phyloP scores from a whole-genome alignment of 108 stramenopile genomes.

The Bacterosira constricta region DNA sequence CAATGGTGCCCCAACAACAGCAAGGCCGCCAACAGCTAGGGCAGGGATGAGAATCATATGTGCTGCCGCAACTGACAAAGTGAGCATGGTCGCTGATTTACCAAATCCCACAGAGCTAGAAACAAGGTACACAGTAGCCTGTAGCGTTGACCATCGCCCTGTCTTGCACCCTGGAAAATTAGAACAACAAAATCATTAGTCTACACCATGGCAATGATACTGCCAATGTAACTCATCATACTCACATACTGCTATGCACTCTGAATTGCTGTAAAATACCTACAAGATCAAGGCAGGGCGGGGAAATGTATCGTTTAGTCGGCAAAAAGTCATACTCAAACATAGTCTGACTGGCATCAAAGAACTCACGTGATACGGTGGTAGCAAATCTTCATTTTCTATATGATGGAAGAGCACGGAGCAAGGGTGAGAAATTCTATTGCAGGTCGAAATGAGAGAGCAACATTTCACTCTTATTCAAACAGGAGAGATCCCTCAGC shows the following conservation, averaged over 20 bases:
- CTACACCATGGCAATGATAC: slow-evolving; percentile 63
- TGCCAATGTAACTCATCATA: slow-evolving; percentile 56
- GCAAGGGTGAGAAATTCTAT: no score
- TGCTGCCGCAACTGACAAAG: slow-evolving; percentile 45
- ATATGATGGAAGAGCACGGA: no score
- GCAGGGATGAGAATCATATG: slow-evolving; percentile 47
- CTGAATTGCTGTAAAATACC: slow-evolving; percentile 50
- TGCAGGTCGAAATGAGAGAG: no score
- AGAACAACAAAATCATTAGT: slow-evolving; percentile 34
- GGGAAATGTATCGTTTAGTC: no score
- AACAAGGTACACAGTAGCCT: slow-evolving; percentile 51
- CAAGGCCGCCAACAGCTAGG: slow-evolving; percentile 44
- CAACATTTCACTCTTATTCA: no score
- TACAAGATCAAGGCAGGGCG: neutral
- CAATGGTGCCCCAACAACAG: slow-evolving; percentile 43
- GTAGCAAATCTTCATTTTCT: slow-evolving; percentile 51
- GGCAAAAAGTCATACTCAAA: no score
- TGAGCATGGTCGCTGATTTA: slow-evolving; percentile 53
- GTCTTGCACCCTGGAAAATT: slow-evolving; percentile 63
- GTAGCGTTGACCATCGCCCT: slow-evolving; percentile 54
- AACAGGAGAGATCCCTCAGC: no score
- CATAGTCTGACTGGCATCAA: no score
- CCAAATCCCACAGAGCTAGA: slow-evolving; percentile 43
- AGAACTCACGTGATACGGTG: slow-evolving; percentile 52
- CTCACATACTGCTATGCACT: slow-evolving; percentile 57